Evolutionary conservation across 192 early-diverging fungal species (phyloP), one percentile per base, ranked within the genome.

Genomic region (Backusella tarrabulga): DNA sequence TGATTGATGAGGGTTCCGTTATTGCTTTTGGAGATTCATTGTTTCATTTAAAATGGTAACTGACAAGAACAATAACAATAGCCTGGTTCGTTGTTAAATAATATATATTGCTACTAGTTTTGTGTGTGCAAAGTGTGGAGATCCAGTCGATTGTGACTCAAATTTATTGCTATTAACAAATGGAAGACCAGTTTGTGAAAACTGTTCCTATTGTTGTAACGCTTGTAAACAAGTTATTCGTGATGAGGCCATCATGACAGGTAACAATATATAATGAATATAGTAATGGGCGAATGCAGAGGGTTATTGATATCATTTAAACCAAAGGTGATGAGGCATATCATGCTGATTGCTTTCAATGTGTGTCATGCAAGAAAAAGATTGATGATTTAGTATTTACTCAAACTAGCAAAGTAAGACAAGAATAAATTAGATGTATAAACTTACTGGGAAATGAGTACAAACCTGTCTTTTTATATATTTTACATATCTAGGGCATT

Each of bases 201-300:
- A 92, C 63, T 95, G 93, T 82, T 93, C 92, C 14, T 93, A 95
- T 69, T 89, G 83, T 78, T 95, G 93, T 84, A 85, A 87, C 42
- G 79, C 88, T 56, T 95, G 93, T 84, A 91, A 88, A 60, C 85
- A 88, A 77, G 83, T 90, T 23, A 95, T 95, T 70, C 87, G 88
- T 5, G 92, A 95, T 72, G 93, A 95, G 78, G 92, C 93, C n/a
- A 93, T 95, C 46, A 92, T 95, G 80, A 93, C 93, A 52, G 93
- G 89, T 90, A 83, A 84, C 67, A 34, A 63, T 34, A 35, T 50
- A 50, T 50, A 32, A 32, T 32, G 32, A 32, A 44, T 32, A 34
- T n/a, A 72, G n/a, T 15, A 52, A 73, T 63, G 23, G 35, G 19
- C 35, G 54, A 11, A 15, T 14, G 8, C 21, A 50, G 15, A 6